phyloP scores from a whole-genome alignment of 169 alveolate species.

The Plasmodium gaboni region DNA sequence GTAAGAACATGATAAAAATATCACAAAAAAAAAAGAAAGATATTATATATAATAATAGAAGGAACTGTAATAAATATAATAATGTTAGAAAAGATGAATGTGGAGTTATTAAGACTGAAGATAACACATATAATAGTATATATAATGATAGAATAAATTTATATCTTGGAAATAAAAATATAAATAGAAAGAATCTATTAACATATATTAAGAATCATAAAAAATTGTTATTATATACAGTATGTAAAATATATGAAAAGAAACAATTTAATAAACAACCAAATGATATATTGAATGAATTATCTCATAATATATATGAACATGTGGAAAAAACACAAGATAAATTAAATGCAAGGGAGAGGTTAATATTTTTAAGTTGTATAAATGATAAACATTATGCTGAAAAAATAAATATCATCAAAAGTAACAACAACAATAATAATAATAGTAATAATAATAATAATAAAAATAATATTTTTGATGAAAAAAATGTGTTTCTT shows the following conservation, averaged over 20 bases:
- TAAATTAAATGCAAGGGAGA: constrained; percentile 20
- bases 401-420: constrained; percentile 28
- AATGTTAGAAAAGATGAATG: neutral
- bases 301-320: neutral
- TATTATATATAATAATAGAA: neutral
- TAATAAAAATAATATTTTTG: neutral
- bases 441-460: constrained; percentile 9
- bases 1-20: neutral
- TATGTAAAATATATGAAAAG: constrained; percentile 35
- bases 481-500: constrained; percentile 40
- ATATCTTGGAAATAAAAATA: constrained; percentile 22
- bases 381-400: constrained; percentile 33
- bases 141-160: neutral
- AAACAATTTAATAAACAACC: neutral
- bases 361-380: constrained; percentile 56
- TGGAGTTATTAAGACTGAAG: neutral
- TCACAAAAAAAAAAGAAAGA: neutral
- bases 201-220: constrained; percentile 28
- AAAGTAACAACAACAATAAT: neutral
- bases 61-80: neutral
- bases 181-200: constrained; percentile 18
- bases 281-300: neutral
- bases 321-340: constrained; percentile 4
- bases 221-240: constrained; percentile 33
- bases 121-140: neutral